Evolutionary conservation across 495 filamentous ascomycete genomes (phyloP).

Genomic region (Penicillium coprophilum): DNA sequence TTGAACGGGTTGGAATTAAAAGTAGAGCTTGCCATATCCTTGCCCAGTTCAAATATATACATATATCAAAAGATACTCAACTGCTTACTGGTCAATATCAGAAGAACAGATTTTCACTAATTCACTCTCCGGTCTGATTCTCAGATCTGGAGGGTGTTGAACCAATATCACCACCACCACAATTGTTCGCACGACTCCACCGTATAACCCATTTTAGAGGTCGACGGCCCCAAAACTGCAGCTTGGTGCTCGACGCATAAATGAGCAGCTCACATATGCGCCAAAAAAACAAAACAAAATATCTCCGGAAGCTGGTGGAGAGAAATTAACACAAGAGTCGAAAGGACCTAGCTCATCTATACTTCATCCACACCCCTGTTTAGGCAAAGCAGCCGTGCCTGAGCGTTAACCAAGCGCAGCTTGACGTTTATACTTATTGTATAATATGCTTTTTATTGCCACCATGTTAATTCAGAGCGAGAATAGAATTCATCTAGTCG

Average conservation of each 20-base stretch:
- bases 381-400: background rate
- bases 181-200: no score
- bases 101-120: no score
- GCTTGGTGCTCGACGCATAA: background rate
- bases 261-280: background rate
- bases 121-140: background rate
- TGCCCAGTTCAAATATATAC: no score
- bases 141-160: background rate
- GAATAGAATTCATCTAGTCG: accelerated
- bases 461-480: background rate
- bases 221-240: background rate
- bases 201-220: no score
- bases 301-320: background rate
- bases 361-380: background rate
- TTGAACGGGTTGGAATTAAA: background rate
- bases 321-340: background rate
- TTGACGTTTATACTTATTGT: background rate
- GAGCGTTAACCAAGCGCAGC: background rate
- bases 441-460: background rate
- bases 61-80: background rate
- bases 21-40: background rate
- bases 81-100: background rate
- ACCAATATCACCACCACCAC: background rate
- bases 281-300: background rate
- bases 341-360: background rate